phyloP scores from a whole-genome alignment of 2,329 filamentous ascomycete species.

The Exserohilum rostratum region DNA sequence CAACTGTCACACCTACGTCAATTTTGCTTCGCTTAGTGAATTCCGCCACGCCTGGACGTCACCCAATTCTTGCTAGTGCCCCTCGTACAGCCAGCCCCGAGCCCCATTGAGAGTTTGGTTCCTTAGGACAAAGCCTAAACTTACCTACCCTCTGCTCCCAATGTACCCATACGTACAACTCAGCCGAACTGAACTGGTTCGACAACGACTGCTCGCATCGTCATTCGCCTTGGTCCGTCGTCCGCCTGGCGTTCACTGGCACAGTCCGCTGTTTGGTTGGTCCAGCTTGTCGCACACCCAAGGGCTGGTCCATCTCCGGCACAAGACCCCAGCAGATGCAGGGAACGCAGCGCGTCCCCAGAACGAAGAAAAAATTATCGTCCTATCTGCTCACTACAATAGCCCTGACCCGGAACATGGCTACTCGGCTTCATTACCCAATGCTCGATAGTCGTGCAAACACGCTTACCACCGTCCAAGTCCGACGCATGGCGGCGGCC shows the following conservation, averaged over 20 bases:
- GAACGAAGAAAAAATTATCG: slow-evolving; percentile 3
- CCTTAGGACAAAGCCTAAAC: slow-evolving; percentile 6
- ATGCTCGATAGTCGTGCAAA: slow-evolving; percentile 8
- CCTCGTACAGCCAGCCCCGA: slow-evolving; percentile 1
- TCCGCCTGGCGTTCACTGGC: neutral
- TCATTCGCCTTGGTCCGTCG: neutral
- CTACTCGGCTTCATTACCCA: slow-evolving; percentile 15
- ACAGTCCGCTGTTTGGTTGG: neutral
- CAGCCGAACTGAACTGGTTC: neutral
- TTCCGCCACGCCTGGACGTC: slow-evolving; percentile 2
- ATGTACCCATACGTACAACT: neutral
- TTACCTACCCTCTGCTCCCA: neutral
- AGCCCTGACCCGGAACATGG: slow-evolving; percentile 6
- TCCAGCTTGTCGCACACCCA: neutral
- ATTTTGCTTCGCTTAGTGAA: neutral
- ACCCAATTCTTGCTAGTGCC: neutral
- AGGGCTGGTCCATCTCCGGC: neutral
- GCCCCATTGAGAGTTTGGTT: slow-evolving; percentile 6
- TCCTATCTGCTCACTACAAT: slow-evolving; percentile 5
- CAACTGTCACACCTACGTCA: slow-evolving; percentile 9
- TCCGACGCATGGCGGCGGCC: slow-evolving; percentile 25
- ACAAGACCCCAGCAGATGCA: slow-evolving; percentile 4
- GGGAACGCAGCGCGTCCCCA: slow-evolving; percentile 2
- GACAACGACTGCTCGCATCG: neutral
- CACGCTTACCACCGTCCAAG: slow-evolving; percentile 15